phyloP scores from a whole-genome alignment of 805 yeast species.

The Candida verbasci region DNA sequence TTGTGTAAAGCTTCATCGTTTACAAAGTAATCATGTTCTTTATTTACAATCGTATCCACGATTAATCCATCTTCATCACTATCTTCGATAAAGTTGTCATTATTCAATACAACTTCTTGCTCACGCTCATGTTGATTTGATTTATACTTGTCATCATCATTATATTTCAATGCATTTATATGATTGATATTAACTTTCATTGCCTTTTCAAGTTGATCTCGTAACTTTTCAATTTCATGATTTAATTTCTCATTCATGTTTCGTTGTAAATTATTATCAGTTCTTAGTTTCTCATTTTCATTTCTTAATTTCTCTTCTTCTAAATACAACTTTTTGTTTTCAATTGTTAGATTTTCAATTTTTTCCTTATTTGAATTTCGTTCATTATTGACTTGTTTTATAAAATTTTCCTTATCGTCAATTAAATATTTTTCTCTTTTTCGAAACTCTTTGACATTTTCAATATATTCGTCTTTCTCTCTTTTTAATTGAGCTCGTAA shows the following conservation, averaged over 20 bases:
- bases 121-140: neutral
- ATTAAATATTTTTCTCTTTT: constrained; percentile 1
- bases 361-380: neutral
- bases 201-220: neutral
- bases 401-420: neutral
- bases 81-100: neutral
- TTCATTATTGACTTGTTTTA: neutral
- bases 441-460: constrained; percentile 1
- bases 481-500: neutral
- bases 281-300: neutral
- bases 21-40: neutral
- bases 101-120: neutral
- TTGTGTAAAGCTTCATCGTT: no score
- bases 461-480: neutral
- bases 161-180: neutral
- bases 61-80: constrained; percentile 2
- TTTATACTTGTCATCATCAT: neutral
- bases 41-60: neutral
- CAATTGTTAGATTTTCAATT: no score
- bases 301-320: neutral
- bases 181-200: neutral
- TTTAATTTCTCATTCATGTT: neutral
- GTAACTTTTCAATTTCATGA: neutral
- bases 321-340: neutral
- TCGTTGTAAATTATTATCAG: no score